Evolutionary conservation across 345 rosid species (phyloP).

Genomic region (Psidium guajava): DNA sequence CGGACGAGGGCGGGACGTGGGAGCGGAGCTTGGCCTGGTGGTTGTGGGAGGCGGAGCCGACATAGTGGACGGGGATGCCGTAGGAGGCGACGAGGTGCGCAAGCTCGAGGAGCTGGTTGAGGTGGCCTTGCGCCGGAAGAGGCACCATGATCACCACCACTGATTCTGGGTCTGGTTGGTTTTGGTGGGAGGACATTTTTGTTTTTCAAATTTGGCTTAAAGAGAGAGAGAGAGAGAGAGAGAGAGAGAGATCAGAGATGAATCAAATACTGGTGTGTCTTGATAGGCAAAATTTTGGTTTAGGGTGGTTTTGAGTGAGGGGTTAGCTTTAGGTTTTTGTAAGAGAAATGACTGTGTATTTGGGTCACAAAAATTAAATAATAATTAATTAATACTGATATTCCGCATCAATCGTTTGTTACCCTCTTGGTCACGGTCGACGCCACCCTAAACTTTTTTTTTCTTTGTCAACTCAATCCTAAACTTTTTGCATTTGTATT

Average conservation of each 20-base stretch:
- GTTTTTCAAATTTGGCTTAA: not conserved
- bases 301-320: not conserved
- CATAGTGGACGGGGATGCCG: slow-evolving; percentile 11
- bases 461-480: too few species aligned
- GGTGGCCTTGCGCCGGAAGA: slow-evolving; percentile 12
- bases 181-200: not conserved
- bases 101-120: slow-evolving; percentile 12
- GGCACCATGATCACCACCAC: slow-evolving; percentile 11
- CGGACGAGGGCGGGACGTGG: not conserved
- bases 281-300: not conserved
- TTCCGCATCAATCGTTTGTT: too few species aligned
- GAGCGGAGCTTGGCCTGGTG: slow-evolving; percentile 6
- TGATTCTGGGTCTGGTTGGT: not conserved
- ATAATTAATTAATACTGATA: too few species aligned
- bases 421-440: not conserved
- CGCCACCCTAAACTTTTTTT: not conserved
- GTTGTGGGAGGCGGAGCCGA: slow-evolving; percentile 7
- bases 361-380: too few species aligned
- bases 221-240: not conserved
- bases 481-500: too few species aligned
- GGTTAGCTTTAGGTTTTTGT: not conserved
- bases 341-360: too few species aligned
- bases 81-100: slow-evolving; percentile 7
- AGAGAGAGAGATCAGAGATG: not conserved
- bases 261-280: not conserved